A percentile compares a stretch with the other conserved stretches of the same genome.
Evolutionary conservation across 2,329 filamentous ascomycete species (phyloP).

Genomic region (Aureobasidium uvarum): DNA sequence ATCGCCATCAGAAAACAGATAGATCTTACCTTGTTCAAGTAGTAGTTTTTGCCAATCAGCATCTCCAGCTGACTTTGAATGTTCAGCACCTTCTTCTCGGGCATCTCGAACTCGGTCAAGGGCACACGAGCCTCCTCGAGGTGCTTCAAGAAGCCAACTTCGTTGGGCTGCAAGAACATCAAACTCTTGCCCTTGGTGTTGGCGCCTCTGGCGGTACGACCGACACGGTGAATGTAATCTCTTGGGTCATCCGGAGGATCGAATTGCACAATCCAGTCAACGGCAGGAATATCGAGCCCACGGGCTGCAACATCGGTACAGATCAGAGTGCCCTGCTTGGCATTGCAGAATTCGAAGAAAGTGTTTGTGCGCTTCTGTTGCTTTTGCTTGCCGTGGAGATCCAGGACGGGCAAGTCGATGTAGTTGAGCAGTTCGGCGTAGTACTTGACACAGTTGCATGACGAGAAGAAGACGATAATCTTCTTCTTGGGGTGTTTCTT

Average conservation of each 20-base stretch:
- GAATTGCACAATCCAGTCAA: slow-evolving; percentile 96
- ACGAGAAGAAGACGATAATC: slow-evolving; percentile 95
- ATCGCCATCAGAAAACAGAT: neutral
- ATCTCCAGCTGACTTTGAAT: slow-evolving; percentile 81
- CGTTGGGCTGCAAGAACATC: slow-evolving; percentile 88
- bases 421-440: slow-evolving; percentile 95
- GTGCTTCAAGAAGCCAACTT: slow-evolving; percentile 88
- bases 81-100: slow-evolving; percentile 83
- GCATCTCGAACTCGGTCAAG: slow-evolving; percentile 95
- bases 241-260: slow-evolving; percentile 62
- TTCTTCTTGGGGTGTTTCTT: slow-evolving; percentile 93
- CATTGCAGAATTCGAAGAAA: slow-evolving; percentile 94
- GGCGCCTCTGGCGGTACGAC: slow-evolving; percentile 83
- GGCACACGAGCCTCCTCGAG: slow-evolving; percentile 89
- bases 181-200: slow-evolving; percentile 82
- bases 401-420: slow-evolving; percentile 86
- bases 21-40: slow-evolving; percentile 73
- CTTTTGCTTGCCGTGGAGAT: slow-evolving; percentile 93
- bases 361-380: slow-evolving; percentile 99
- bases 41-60: slow-evolving; percentile 93
- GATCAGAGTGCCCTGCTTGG: slow-evolving; percentile 81
- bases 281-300: slow-evolving; percentile 90
- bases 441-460: slow-evolving; percentile 81
- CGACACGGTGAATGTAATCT: slow-evolving; percentile 94
- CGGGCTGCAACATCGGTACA: slow-evolving; percentile 96